Percentiles rank a stretch among this genome's conserved stretches.
phyloP scores from a whole-genome alignment of 305 asterid species.

The Coffea humblotiana region DNA sequence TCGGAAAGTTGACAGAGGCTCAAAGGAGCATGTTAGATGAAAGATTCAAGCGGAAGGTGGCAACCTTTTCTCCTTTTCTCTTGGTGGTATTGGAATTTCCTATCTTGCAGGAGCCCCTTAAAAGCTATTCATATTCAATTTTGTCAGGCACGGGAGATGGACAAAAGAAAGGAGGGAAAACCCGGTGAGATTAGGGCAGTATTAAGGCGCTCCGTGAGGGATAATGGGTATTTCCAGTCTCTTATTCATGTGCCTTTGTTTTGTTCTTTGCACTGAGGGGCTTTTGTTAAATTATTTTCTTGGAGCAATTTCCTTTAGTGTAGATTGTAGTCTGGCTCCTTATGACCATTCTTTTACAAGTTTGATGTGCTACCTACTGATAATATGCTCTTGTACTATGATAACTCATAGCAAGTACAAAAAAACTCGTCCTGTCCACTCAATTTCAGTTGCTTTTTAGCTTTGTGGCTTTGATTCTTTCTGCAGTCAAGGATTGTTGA shows the following conservation, averaged over 20 bases:
- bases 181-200: constrained; percentile 99
- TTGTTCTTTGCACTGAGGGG: neutral
- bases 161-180: constrained; percentile 90
- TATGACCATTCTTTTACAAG: neutral
- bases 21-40: constrained; percentile 99
- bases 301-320: neutral
- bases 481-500: neutral
- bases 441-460: neutral
- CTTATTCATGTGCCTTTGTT: neutral
- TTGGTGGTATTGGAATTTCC: neutral
- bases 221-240: constrained; percentile 64
- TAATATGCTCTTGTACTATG: neutral
- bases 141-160: constrained; percentile 98
- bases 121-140: neutral
- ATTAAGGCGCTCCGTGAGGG: constrained; percentile 94
- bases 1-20: constrained; percentile 92
- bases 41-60: constrained; percentile 95
- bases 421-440: neutral
- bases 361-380: neutral
- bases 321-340: neutral
- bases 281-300: neutral
- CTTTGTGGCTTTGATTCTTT: neutral
- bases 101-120: constrained; percentile 10
- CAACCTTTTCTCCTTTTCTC: neutral
- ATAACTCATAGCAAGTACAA: neutral